phyloP scores from a whole-genome alignment of 495 filamentous ascomycete genomes.

The Aspergillus carlsbadensis region DNA sequence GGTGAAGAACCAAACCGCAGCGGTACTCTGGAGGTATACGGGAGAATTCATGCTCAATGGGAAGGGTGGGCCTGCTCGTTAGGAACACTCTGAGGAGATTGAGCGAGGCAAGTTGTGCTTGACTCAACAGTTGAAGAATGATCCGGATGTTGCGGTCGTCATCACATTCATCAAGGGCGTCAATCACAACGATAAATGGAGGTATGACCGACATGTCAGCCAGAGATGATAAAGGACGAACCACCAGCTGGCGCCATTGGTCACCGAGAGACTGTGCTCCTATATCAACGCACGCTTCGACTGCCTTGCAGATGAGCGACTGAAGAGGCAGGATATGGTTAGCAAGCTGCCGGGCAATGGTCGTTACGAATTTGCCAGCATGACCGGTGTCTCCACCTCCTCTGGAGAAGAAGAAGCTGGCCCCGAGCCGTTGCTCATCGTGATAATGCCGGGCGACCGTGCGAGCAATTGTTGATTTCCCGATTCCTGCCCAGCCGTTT shows the following conservation, averaged over 20 bases:
- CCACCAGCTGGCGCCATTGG: neutral
- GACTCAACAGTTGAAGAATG: neutral
- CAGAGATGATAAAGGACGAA: too few species aligned
- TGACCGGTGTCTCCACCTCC: neutral
- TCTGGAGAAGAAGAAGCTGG: neutral
- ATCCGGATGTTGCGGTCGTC: neutral
- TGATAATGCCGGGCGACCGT: neutral
- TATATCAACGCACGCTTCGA: neutral
- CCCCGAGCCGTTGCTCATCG: neutral
- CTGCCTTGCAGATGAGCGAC: neutral
- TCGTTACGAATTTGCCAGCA: conserved; percentile 1
- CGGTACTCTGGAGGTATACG: neutral
- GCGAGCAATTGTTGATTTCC: conserved; percentile 12
- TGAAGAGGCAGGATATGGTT: neutral
- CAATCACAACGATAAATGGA: neutral
- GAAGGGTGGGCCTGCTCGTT: neutral
- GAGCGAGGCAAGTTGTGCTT: neutral
- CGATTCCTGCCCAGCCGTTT: conserved; percentile 5
- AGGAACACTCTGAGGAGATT: neutral
- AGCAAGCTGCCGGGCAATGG: conserved; percentile 1
- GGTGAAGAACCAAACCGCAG: neutral
- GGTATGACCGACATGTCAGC: too few species aligned
- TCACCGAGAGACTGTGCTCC: neutral
- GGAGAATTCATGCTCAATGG: neutral
- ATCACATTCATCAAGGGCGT: conserved; percentile 9